Base-by-base conservation (phyloP, 768 basidiomycete genomes). In the Rhodosporidiobolus odoratus region DNA sequence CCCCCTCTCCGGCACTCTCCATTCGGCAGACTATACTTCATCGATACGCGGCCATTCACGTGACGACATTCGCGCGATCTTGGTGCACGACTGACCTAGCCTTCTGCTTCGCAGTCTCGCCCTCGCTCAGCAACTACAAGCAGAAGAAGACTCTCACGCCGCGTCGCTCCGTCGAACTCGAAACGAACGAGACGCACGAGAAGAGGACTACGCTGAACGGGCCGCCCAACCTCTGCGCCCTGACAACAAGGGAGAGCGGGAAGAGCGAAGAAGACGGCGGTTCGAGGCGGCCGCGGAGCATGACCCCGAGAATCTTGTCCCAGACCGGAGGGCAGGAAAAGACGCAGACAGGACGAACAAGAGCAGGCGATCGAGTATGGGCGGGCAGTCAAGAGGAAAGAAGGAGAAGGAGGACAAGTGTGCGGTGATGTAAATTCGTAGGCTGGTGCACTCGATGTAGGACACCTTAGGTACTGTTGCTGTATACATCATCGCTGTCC, bases 41-140 rank as follows among this genome's bases (percentile, higher is more conserved):
- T n/a, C n/a, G n/a, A n/a, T n/a, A n/a, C n/a, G n/a, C n/a, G n/a
- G n/a, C n/a, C n/a, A n/a, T n/a, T n/a, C n/a, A n/a, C n/a, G n/a
- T n/a, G n/a, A n/a, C n/a, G n/a, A n/a, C n/a, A n/a, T n/a, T n/a
- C n/a, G n/a, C n/a, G n/a, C n/a, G n/a, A n/a, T n/a, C n/a, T n/a
- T n/a, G n/a, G n/a, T n/a, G n/a, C 43, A 32, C 35, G 5, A 21
- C 45, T 41, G 25, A 23, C 10, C 2, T 12, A 17, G 7, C 2
- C 37, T 63, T 48, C n/a, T 32, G 15, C 48, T 50, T 25, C 57
- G 25, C 75, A 91, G 89, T 76, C 83, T 82, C 41, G 86, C 84
- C 12, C 82, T 94, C 1, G 92, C 92, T 6, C 83, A 82, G 57
- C 88, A 88, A 70, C 80, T 96, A 3, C 92, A 94, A 77, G 85